A percentile compares a stretch with the other conserved stretches of the same genome.
Evolutionary conservation across 345 rosid genomes (phyloP).

Genomic region (Carallia brachiata): DNA sequence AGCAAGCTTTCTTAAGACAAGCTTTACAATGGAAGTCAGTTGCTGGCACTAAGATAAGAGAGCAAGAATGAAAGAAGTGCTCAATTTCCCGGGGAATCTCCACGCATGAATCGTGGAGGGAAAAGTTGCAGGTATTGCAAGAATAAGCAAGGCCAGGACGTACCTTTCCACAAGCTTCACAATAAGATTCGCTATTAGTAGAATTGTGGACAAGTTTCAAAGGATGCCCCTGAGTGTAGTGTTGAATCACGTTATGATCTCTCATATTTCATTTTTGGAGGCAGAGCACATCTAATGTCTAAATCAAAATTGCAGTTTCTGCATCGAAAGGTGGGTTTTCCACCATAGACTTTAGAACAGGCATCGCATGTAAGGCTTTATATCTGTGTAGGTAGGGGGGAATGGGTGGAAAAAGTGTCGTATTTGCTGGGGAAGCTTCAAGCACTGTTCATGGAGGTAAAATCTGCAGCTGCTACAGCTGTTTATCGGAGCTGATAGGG

Average conservation of each 20-base stretch:
- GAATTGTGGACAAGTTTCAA: not conserved
- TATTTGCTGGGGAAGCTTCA: no score
- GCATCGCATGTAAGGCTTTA: no score
- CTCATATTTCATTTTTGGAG: not conserved
- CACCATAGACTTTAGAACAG: no score
- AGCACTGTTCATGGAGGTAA: no score
- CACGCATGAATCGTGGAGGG: conserved; percentile 8
- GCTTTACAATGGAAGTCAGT: not conserved
- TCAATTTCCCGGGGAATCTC: not conserved
- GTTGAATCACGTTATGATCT: conserved; percentile 1
- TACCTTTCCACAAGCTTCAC: not conserved
- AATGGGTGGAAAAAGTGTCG: no score
- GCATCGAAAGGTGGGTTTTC: not conserved
- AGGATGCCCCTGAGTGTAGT: conserved; percentile 17
- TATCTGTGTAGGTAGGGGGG: no score
- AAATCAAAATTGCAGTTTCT: not conserved
- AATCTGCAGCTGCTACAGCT: no score
- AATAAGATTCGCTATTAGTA: not conserved
- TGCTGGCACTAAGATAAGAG: conserved; percentile 1
- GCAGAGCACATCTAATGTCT: not conserved
- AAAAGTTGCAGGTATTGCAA: conserved; percentile 1
- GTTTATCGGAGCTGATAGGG: no score
- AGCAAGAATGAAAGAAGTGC: conserved; percentile 11
- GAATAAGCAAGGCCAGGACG: not conserved
- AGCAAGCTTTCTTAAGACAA: not conserved